Evolutionary conservation across 257 asterid genomes (phyloP), one percentile per base, ranked within the genome.

Genomic region (Salvia rosmarinus): DNA sequence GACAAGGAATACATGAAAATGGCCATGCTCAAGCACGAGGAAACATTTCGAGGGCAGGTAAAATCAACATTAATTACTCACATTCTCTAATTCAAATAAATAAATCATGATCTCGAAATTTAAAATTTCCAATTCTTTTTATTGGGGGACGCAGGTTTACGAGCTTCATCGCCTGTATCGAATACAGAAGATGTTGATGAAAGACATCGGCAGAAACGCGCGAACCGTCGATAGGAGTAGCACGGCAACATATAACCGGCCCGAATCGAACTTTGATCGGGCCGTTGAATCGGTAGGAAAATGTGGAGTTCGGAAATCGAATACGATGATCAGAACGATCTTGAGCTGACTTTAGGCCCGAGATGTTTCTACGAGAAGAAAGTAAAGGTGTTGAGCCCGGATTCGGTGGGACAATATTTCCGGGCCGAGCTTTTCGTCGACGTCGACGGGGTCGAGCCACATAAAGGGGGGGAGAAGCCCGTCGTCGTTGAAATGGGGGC

Each of bases 1-100:
- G 96, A 94, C 68, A 91, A 77, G 83, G 96, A 91, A 64, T 85
- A 25, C 81, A 86, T 94, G 96, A 94, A 87, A 82, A 84, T 86
- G 84, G 96, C 96, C 30, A 86, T 94, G 95, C 75, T 94, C 74
- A 91, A 94, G 84, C 99, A 94, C 75, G 99, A 94, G 75, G 93
- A 91, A 80, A 87, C 88, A 14, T 94, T 94, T 62, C 85, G 95
- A 70, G 93, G 89, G 58, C 98, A 92, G 95, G 98, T 92, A 16
- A 49, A 28, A 3, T 16, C 2, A 21, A 11, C 5, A 19, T 4
- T 37, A 21, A 1, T 20, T 17, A 44, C 8, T 14, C 63, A 43
- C 34, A 5, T 43, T 10, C 14, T 34, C 23, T 11, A 14, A 10
- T 17, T 32, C 11, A 8, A 3, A 34, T 11, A 8, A 19, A 52